Evolutionary conservation across 1,139 yeast genomes (phyloP), one percentile per base, ranked within the genome.

Genomic region (Pichia inconspicua): DNA sequence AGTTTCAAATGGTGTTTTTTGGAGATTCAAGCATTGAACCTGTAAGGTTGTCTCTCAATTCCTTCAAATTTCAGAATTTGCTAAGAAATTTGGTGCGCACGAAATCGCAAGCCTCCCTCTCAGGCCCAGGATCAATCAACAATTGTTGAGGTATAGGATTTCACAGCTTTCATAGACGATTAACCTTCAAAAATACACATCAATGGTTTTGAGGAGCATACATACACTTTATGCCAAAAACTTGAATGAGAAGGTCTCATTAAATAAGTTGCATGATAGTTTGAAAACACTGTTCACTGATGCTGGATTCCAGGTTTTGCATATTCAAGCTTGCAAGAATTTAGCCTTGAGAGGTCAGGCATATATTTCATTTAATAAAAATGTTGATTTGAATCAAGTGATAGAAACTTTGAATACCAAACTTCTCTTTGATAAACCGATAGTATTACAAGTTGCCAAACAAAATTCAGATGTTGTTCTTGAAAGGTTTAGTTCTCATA

Each of bases 341-440:
- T 59, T 85, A 28, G 74, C 72, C 50, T 72, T 85, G 75, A 73
- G 81, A 49, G 96, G 96, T 2, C 97, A 89, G 64, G 96, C 96
- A 1, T 92, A 89, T 64, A 73, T 92, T 7, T 82, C 90, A 0
- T 82, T 80, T 54, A 71, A 67, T 4, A 61, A 65, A 22, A 58
- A 61, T 1, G 67, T 67, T 3, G 63, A 70, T 9, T 61, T 77
- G 40, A 64, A 76, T 44, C 71, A 75, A 2, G 59, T 65, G 14
- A 64, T 63, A 5, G 67, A 68, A 3, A 63, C 69, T 8, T 61
- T 77, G 41, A 66, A 78, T 46, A 73, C 77, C 2, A 58, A 65
- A 17, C 63, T 63, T 30, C 55, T 88, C 12, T 78, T 76, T 57
- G 82, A 78, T 17, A 79, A 78, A 55, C 76, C 75, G 4, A 67